Conservation (phyloP, 352 stramenopile genomes). For the Globisporangium alternatum region DNA sequence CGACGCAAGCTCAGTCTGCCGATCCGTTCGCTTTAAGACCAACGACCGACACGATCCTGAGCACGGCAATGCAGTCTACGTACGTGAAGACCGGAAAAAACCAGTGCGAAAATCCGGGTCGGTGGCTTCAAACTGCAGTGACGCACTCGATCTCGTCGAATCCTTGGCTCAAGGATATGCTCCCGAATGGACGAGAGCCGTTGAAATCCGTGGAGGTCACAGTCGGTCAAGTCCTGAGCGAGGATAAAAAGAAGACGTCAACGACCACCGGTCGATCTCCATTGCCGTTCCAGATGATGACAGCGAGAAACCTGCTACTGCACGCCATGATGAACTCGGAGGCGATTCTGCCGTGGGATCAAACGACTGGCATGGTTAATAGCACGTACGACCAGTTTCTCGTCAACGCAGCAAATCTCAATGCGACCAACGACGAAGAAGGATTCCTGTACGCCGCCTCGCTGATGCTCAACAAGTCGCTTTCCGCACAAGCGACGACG, state of each 20-base stretch:
- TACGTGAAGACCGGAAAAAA: constrained; percentile 22
- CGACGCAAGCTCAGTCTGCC: not conserved
- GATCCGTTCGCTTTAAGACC: constrained; percentile 18
- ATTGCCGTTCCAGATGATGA: constrained; percentile 18
- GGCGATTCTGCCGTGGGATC: constrained; percentile 16
- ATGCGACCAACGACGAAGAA: not conserved
- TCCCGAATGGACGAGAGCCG: constrained; percentile 20
- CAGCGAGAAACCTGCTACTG: constrained; percentile 31
- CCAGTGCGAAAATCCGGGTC: constrained; percentile 23
- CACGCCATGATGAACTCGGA: constrained; percentile 28
- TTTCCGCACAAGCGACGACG: constrained; percentile 5
- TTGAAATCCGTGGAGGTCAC: constrained; percentile 17
- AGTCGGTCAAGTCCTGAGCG: constrained; percentile 8
- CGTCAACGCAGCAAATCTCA: not conserved
- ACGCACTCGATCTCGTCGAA: constrained; percentile 34
- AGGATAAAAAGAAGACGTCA: not conserved
- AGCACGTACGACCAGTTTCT: constrained; percentile 20
- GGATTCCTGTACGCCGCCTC: constrained; percentile 13
- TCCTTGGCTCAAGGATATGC: constrained; percentile 32
- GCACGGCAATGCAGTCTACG: constrained; percentile 27
- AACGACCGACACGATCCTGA: constrained; percentile 33
- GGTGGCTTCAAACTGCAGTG: constrained; percentile 28
- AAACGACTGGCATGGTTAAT: constrained; percentile 9
- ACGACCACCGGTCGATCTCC: not conserved
- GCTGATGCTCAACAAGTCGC: constrained; percentile 16